These are phyloP conservation scores for Ophiocordyceps camponoti-saundersi DNA, from an alignment of 2,329 filamentous ascomycete species.

Conservation along the genomic window DNA sequence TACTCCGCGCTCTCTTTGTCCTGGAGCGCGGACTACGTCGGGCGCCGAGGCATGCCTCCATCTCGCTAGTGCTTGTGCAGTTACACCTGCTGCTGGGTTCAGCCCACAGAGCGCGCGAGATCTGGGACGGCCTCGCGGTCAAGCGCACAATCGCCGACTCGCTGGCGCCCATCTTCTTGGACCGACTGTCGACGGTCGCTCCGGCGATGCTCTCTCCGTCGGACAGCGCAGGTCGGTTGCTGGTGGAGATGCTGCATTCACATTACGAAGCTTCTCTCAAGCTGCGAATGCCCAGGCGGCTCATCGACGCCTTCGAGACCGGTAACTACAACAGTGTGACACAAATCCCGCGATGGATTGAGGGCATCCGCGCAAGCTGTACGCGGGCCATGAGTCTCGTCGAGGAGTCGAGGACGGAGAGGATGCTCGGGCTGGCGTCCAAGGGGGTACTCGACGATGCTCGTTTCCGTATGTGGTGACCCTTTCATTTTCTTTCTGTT, in stretches of 20 bases:
- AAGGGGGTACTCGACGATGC: conserved; percentile 24
- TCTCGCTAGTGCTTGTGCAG: conserved; percentile 32
- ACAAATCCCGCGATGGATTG: conserved; percentile 26
- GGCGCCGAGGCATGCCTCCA: conserved; percentile 26
- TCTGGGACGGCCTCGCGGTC: conserved; percentile 34
- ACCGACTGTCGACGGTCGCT: conserved; percentile 34
- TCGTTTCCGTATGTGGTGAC: conserved; percentile 25
- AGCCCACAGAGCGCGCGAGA: conserved; percentile 23
- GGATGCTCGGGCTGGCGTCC: conserved; percentile 22
- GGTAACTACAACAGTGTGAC: conserved; percentile 34
- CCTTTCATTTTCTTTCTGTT: neutral
- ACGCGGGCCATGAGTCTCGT: conserved; percentile 34
- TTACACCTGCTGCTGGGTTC: conserved; percentile 34
- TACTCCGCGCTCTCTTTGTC: conserved; percentile 31
- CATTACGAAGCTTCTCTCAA: conserved; percentile 30
- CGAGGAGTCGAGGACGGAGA: conserved; percentile 29
- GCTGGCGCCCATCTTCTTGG: conserved; percentile 34
- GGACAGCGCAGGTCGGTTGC: conserved; percentile 14
- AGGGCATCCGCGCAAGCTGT: conserved; percentile 28
- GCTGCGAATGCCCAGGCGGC: conserved; percentile 23
- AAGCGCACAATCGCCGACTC: conserved; percentile 43
- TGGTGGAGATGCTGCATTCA: conserved; percentile 23
- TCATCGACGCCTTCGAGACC: conserved; percentile 29
- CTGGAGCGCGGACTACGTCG: conserved; percentile 30
- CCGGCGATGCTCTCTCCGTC: conserved; percentile 20